Conservation (phyloP, 2,329 filamentous ascomycete species). For the Lecanicillium sp. region DNA sequence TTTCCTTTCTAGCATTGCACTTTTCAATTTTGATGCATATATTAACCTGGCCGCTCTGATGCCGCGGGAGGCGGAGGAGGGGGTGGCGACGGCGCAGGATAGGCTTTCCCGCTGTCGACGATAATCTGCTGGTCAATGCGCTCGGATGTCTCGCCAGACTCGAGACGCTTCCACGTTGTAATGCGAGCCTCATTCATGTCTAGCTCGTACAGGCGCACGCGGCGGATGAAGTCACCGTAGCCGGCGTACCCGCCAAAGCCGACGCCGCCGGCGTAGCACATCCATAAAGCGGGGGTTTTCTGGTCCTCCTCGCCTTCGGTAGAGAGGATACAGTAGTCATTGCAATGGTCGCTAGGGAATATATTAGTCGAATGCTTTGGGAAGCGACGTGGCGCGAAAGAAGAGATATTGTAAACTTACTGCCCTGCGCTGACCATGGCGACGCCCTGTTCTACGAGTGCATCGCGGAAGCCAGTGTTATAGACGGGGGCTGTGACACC, state of each 20-base stretch:
- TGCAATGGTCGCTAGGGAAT: slow-evolving; percentile 93
- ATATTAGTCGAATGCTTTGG: too few relatives aligned
- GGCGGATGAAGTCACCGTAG: slow-evolving; percentile 76
- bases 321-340: slow-evolving; percentile 85
- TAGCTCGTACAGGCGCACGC: slow-evolving; percentile 83
- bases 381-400: background rate
- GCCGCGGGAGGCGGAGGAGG: slow-evolving; percentile 9
- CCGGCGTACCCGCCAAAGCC: slow-evolving; percentile 95
- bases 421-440: slow-evolving; percentile 87
- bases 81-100: slow-evolving; percentile 20
- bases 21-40: background rate
- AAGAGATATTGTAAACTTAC: slow-evolving; percentile 48
- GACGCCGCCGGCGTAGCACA: slow-evolving; percentile 91
- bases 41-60: slow-evolving; percentile 1
- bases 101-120: slow-evolving; percentile 49
- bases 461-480: slow-evolving; percentile 90
- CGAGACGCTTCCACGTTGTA: slow-evolving; percentile 84
- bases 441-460: slow-evolving; percentile 76
- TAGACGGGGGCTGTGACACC: slow-evolving; percentile 78
- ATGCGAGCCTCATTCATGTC: slow-evolving; percentile 87
- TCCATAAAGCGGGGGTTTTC: slow-evolving; percentile 71
- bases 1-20: background rate
- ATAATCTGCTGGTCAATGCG: slow-evolving; percentile 58
- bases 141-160: slow-evolving; percentile 48
- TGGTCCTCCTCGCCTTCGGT: slow-evolving; percentile 33